Percentiles rank a stretch among this genome's conserved stretches.
phyloP scores from a whole-genome alignment of 2,329 filamentous ascomycete genomes.

The Phyllosticta ampelicida region DNA sequence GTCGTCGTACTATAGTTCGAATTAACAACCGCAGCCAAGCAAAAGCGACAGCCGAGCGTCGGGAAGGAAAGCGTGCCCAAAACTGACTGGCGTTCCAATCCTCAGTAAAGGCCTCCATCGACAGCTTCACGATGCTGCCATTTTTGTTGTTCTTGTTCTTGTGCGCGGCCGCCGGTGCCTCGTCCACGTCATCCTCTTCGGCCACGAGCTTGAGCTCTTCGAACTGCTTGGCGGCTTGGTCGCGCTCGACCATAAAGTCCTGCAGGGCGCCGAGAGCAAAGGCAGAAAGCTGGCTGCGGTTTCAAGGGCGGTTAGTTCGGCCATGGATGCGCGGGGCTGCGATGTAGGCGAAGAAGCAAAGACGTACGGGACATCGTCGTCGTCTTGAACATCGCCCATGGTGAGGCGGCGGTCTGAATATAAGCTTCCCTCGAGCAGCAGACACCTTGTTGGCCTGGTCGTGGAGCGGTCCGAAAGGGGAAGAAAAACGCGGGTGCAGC shows the following conservation, averaged over 20 bases:
- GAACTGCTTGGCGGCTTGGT: conserved; percentile 55
- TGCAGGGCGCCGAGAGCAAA: conserved; percentile 58
- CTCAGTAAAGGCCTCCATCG: conserved; percentile 64
- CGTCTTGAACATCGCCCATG: conserved; percentile 14
- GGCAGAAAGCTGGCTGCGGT: conserved; percentile 49
- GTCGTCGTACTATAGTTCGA: conserved; percentile 51
- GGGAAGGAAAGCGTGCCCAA: conserved; percentile 48
- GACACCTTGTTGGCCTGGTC: conserved; percentile 6
- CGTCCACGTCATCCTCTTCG: conserved; percentile 49
- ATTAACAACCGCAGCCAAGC: neutral
- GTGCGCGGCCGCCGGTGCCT: conserved; percentile 8
- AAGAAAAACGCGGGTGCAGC: too few relatives aligned
- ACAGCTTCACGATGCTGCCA: conserved; percentile 25
- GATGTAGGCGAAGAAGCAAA: neutral
- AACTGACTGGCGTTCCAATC: conserved; percentile 81
- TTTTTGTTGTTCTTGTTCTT: neutral
- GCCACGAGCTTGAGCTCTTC: conserved; percentile 54
- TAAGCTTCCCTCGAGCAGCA: neutral
- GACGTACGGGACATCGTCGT: conserved; percentile 27
- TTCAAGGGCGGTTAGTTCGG: neutral
- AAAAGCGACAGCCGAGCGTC: neutral
- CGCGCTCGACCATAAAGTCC: conserved; percentile 64
- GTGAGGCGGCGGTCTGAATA: neutral
- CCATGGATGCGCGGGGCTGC: neutral
- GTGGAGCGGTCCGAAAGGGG: neutral